Base-by-base conservation (phyloP, 257 asterid genomes). In the Penstemon eatonii region DNA sequence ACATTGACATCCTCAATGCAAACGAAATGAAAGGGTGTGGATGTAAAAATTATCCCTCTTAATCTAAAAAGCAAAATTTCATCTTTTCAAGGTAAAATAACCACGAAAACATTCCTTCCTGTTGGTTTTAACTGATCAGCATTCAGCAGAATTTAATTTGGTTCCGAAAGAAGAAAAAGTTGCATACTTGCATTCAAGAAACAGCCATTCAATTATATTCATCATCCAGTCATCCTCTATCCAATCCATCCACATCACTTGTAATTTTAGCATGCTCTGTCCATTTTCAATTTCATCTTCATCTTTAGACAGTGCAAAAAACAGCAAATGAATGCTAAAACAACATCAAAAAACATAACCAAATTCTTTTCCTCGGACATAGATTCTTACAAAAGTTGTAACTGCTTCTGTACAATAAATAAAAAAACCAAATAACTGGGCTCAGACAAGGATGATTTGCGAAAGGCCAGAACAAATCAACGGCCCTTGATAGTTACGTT, bases 381-480 rank as follows among this genome's bases (percentile, higher is more conserved):
- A 52, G 51, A 61, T 25, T 25, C 33, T 25, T 25, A 13, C 39
- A 15, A 18, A 46, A 61, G 9, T 25, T 25, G 33, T 25, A 61
- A 42, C 13, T 13, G 63, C 43, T 46, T 62, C 60, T 63, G 56
- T 41, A 63, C 66, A 55, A 1, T 25, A 25, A 25, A 25, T 25
- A 25, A 60, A 46, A 52, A 61, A 25, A 53, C n/a, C 51, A 55
- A 49, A 19, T 56, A 8, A 65, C 72, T 19, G 33, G 63, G 63
- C 40, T 43, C 18, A 39, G 57, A 52, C 25, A 39, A 52, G 62
- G 15, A 68, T 43, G 38, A 46, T 45, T 63, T 15, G 47, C 13
- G 49, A 11, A 42, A 58, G 67, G 53, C 70, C 60, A 66, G 47
- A 39, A 40, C n/a, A 49, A 54, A 56, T 67, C 53, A 60, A 8